These are phyloP conservation scores for Trichophyton benhamiae DNA, from an alignment of 2,329 filamentous ascomycete species.

Conservation along the genomic window DNA sequence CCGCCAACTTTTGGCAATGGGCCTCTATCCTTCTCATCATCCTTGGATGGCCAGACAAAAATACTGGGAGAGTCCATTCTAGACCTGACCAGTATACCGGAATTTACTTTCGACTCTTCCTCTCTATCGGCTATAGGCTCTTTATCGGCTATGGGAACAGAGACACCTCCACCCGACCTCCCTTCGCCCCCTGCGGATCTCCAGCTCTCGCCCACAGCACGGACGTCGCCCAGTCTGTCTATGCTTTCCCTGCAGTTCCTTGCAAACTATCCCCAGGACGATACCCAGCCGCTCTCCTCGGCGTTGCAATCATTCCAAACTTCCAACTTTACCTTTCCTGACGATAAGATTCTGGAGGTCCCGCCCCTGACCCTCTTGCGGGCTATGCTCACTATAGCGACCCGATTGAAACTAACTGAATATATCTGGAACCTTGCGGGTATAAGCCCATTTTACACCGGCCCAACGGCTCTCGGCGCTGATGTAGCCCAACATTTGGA, in stretches of 20 bases:
- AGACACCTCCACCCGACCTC: not conserved
- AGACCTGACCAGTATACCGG: not conserved
- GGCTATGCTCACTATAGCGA: constrained; percentile 38
- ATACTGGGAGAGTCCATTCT: not conserved
- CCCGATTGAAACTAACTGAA: constrained; percentile 33
- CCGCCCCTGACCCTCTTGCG: constrained; percentile 39
- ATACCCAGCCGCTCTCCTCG: constrained; percentile 12
- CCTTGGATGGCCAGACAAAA: not conserved
- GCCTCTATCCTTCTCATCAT: not conserved
- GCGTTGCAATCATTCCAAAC: constrained; percentile 16
- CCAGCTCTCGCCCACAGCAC: constrained; percentile 5
- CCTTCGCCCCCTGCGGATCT: constrained; percentile 7
- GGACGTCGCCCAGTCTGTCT: constrained; percentile 4
- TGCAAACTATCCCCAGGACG: constrained; percentile 5
- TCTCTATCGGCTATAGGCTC: not conserved
- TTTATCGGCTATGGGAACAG: not conserved
- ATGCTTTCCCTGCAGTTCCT: constrained; percentile 11
- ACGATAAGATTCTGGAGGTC: constrained; percentile 40
- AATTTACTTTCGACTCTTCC: not conserved
- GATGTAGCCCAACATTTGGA: constrained; percentile 17
- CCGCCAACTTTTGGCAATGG: not conserved
- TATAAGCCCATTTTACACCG: constrained; percentile 37
- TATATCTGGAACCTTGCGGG: constrained; percentile 38
- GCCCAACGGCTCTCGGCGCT: not conserved
- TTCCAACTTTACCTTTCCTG: constrained; percentile 27